Conservation (phyloP, 345 rosid species). For the Camelina hispida region DNA sequence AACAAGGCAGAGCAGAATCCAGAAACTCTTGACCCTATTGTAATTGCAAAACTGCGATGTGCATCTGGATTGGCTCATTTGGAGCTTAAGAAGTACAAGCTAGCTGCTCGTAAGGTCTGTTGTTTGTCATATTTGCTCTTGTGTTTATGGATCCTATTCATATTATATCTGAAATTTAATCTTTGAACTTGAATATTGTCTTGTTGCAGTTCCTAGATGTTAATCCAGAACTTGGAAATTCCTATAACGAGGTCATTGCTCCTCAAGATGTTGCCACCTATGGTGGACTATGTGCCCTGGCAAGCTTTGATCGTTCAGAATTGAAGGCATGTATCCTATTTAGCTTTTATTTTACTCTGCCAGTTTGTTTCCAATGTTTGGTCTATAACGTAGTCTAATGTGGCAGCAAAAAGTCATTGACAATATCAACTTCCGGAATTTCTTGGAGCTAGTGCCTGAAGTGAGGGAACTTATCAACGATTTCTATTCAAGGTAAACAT, state of each 20-base stretch:
- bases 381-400: constrained; percentile 39
- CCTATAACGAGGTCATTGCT: constrained; percentile 92
- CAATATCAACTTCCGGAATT: constrained; percentile 86
- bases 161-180: constrained; percentile 15
- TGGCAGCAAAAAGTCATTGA: constrained; percentile 92
- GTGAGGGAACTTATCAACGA: constrained; percentile 96
- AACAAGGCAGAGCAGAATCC: constrained; percentile 92
- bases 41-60: constrained; percentile 76
- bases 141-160: constrained; percentile 23
- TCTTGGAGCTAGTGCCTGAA: constrained; percentile 98
- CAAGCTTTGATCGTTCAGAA: constrained; percentile 95
- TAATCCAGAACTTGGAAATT: constrained; percentile 84
- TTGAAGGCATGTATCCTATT: constrained; percentile 66
- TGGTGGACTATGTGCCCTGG: constrained; percentile 98
- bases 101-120: constrained; percentile 96
- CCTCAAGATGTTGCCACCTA: constrained; percentile 98
- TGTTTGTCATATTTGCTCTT: constrained; percentile 4
- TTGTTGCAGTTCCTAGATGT: constrained; percentile 89
- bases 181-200: constrained; percentile 9
- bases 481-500: constrained; percentile 87
- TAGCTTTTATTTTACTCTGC: neutral
- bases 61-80: constrained; percentile 95
- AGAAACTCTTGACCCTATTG: constrained; percentile 68
- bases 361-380: neutral
- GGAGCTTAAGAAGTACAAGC: constrained; percentile 88